Evolutionary conservation across 2,329 filamentous ascomycete species (phyloP).

Genomic region (Neofusicoccum kwambonambiense): DNA sequence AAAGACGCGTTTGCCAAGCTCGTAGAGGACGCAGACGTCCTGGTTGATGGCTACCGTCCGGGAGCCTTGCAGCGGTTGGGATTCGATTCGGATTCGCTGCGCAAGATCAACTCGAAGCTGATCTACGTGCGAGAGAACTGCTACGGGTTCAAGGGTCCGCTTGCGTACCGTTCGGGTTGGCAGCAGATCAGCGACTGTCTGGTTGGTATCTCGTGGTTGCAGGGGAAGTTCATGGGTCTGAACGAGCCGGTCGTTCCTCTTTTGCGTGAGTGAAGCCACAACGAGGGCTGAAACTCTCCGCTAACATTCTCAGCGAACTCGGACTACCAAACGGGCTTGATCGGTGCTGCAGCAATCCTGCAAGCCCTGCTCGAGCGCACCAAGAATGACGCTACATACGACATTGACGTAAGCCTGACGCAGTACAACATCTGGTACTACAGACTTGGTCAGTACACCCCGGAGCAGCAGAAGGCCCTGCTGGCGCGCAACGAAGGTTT

Average conservation of each 20-base stretch:
- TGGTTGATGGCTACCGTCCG: slow-evolving; percentile 52
- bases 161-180: slow-evolving; percentile 50
- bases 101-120: slow-evolving; percentile 35
- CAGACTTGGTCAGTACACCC: slow-evolving; percentile 14
- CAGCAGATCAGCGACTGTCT: slow-evolving; percentile 47
- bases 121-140: slow-evolving; percentile 54
- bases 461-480: neutral
- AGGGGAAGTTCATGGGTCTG: slow-evolving; percentile 9
- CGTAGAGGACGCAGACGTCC: slow-evolving; percentile 50
- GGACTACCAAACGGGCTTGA: slow-evolving; percentile 40
- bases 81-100: slow-evolving; percentile 42
- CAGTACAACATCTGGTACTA: slow-evolving; percentile 20
- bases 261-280: neutral
- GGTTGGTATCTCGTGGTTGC: slow-evolving; percentile 13
- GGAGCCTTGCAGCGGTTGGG: slow-evolving; percentile 49
- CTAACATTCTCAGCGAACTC: slow-evolving; percentile 4
- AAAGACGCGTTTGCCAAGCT: slow-evolving; percentile 41
- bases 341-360: slow-evolving; percentile 43
- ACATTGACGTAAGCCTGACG: slow-evolving; percentile 17
- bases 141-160: slow-evolving; percentile 54
- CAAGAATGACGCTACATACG: slow-evolving; percentile 10
- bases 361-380: slow-evolving; percentile 41
- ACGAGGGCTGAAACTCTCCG: neutral
- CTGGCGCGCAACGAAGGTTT: slow-evolving; percentile 13
- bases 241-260: slow-evolving; percentile 17